Base-by-base conservation (phyloP, 2,329 filamentous ascomycete species). In the Aureobasidium sp. region DNA sequence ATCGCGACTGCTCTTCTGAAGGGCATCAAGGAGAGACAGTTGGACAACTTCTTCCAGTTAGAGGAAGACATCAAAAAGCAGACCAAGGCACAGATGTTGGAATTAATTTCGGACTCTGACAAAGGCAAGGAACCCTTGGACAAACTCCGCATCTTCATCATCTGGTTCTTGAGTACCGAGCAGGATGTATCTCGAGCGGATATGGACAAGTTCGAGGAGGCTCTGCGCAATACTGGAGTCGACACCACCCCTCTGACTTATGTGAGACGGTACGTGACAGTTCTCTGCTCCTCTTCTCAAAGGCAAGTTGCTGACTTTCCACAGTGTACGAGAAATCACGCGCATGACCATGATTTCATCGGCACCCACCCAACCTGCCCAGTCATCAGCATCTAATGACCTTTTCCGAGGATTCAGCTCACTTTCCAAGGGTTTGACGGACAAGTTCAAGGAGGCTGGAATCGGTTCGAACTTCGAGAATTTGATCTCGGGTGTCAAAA, bases 311-410 rank as follows among this genome's bases (percentile, higher is more conserved):
- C 29, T 63, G 34, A 64, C 62, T 37, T 57, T 34, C 44, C 20
- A 9, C 70, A 86, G 89, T 73, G 90, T 97, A 58, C 91, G 93
- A 64, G 90, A 95, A 67, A 91, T 96, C 56, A 97, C 93, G 5
- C 91, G 94, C 66, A 97, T 97, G 91, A 97, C 93, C 15, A 96
- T 97, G 84, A 89, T 99, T 74, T 90, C 92, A 4, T 95, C 92
- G 1, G 87, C 92, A 34, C 87, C 89, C 11, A 80, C 82, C 15
- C 81, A 88, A 64, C 79, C 85, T 15, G 80, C 83, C 20, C 82
- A 87, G 68, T 84, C 85, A 66, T 74, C 79, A 11, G 75, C 79
- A 20, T 86, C 89, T 3, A 87, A 84, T 6, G 90, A 96, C 69
- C 82, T 99, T 17, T 97, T 99, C 78, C 88, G 91, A 22, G 91